Conservation (phyloP, 257 asterid genomes). For the Solanum rostratum region DNA sequence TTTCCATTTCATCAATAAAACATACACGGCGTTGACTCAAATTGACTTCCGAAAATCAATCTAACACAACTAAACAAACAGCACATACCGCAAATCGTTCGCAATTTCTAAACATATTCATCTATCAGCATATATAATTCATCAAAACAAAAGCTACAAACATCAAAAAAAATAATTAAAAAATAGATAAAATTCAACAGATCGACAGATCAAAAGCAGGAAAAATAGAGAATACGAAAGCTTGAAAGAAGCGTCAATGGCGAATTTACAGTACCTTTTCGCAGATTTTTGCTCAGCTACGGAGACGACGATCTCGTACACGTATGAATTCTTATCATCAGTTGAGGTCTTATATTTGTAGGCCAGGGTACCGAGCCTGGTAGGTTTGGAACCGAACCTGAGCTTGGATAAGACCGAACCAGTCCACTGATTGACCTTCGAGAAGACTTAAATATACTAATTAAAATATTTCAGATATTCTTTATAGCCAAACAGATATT, state of each 20-base stretch:
- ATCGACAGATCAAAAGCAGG: background rate
- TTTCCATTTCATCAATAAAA: background rate
- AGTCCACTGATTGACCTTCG: conserved; percentile 46
- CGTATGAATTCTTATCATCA: background rate
- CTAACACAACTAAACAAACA: background rate
- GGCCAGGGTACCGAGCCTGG: conserved; percentile 21
- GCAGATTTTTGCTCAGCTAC: background rate
- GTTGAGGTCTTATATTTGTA: conserved; percentile 14
- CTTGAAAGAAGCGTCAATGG: background rate
- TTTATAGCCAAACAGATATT: background rate
- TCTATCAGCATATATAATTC: background rate
- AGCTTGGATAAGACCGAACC: conserved; percentile 33
- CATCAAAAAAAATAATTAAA: background rate
- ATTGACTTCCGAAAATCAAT: background rate
- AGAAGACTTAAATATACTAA: background rate
- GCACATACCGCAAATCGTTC: background rate
- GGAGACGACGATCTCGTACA: background rate
- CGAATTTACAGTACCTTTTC: conserved; percentile 3
- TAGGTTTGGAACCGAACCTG: conserved; percentile 31
- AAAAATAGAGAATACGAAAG: background rate
- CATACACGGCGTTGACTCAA: background rate
- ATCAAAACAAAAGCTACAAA: background rate
- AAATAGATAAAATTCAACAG: background rate
- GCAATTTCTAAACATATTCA: background rate
- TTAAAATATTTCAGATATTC: background rate